A percentile compares a stretch with the other conserved stretches of the same genome.
phyloP scores from a whole-genome alignment of 2,329 filamentous ascomycete species.

The Aspergillus costaricaensis region DNA sequence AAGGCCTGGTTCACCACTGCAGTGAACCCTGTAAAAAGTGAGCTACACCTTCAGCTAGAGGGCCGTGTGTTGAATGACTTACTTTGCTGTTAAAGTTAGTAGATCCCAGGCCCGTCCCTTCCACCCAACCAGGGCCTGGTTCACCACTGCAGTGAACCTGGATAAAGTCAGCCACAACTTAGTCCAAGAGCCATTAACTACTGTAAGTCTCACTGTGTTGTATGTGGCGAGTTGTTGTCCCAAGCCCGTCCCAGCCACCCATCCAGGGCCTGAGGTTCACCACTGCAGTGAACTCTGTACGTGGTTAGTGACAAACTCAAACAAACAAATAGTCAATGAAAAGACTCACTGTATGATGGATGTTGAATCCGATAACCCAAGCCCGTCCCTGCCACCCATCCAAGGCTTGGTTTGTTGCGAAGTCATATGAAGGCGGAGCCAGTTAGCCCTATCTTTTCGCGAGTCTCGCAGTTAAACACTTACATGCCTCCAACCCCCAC shows the following conservation, averaged over 20 bases:
- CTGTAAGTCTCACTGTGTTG: too few species aligned
- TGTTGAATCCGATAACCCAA: background rate
- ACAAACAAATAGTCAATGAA: too few species aligned
- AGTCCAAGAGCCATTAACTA: too few species aligned
- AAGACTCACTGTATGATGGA: too few species aligned
- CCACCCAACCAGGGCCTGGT: constrained; percentile 10
- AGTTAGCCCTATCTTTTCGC: too few species aligned
- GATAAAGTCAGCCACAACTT: too few species aligned
- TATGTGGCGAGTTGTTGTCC: background rate
- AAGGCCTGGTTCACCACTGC: background rate
- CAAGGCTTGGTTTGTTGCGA: background rate
- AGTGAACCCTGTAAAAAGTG: background rate
- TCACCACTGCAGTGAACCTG: background rate
- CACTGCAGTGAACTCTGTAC: background rate
- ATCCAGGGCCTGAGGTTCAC: constrained; percentile 1
- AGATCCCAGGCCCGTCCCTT: constrained; percentile 13
- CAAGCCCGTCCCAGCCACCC: constrained; percentile 17
- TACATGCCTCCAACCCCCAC: too few species aligned
- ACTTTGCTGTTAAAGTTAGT: too few species aligned
- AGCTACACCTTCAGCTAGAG: too few species aligned
- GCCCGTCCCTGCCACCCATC: background rate
- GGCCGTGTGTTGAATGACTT: background rate
- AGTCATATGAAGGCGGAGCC: too few species aligned
- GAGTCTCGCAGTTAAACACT: too few species aligned
- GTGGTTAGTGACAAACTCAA: background rate